A percentile compares a stretch with the other conserved stretches of the same genome.
Conservation (phyloP, 495 filamentous ascomycete genomes). For the Penicillium ucsense region DNA sequence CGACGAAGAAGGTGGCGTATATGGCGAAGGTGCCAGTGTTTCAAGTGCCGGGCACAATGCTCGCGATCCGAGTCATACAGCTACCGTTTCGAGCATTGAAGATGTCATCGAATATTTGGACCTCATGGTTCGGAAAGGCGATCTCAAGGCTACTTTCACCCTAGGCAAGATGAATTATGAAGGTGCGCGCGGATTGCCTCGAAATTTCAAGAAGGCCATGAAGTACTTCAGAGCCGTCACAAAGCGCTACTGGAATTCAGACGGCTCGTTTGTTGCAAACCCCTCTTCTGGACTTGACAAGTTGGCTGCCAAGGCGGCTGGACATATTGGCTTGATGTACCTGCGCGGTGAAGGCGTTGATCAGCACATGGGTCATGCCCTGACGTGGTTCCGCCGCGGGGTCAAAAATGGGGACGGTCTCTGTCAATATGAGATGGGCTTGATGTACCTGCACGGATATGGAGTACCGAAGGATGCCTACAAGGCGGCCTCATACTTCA, state of each 20-base stretch:
- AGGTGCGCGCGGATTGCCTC: constrained; percentile 63
- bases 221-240: constrained; percentile 76
- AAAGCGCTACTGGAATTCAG: constrained; percentile 78
- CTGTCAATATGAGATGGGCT: constrained; percentile 75
- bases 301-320: constrained; percentile 78
- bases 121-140: constrained; percentile 85
- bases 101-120: constrained; percentile 94
- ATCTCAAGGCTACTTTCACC: constrained; percentile 84
- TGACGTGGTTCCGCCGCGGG: constrained; percentile 81
- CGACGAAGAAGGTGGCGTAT: constrained; percentile 86
- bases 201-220: constrained; percentile 64
- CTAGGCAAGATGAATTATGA: constrained; percentile 87
- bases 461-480: constrained; percentile 65
- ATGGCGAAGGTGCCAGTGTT: constrained; percentile 90
- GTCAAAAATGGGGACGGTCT: constrained; percentile 69
- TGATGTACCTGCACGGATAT: constrained; percentile 81
- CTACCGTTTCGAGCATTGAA: constrained; percentile 73
- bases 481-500: constrained; percentile 72
- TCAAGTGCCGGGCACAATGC: constrained; percentile 84
- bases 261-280: constrained; percentile 49
- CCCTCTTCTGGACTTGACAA: constrained; percentile 58
- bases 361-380: constrained; percentile 66
- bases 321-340: constrained; percentile 87
- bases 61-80: constrained; percentile 57
- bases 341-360: constrained; percentile 82